Percentiles rank a stretch among this genome's conserved stretches.
Conservation (phyloP, 148 eudicot species). For the Chenopodium album region DNA sequence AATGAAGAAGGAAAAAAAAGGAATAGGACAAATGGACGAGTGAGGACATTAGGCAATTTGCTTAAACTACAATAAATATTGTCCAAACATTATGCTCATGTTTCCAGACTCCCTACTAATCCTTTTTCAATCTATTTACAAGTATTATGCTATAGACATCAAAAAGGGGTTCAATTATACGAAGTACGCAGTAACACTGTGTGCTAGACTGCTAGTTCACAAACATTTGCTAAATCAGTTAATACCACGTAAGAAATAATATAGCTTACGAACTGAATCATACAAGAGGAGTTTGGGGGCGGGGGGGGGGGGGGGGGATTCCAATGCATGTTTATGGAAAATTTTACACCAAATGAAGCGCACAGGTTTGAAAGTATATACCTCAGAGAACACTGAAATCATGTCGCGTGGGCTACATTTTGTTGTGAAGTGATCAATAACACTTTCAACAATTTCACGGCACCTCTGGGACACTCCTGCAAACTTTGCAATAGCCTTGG, state of each 20-base stretch:
- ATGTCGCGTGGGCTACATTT: conserved; percentile 81
- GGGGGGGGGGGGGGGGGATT: not conserved
- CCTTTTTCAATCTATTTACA: not conserved
- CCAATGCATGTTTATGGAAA: not conserved
- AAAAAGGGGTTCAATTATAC: too few species aligned
- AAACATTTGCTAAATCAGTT: not conserved
- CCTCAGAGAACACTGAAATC: conserved; percentile 77
- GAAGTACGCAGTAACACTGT: too few species aligned
- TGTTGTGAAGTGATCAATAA: conserved; percentile 47
- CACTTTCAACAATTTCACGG: conserved; percentile 47
- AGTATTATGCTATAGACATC: not conserved
- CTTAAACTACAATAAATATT: not conserved
- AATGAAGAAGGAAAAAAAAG: not conserved
- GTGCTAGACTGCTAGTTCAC: not conserved
- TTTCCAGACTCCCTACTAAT: not conserved
- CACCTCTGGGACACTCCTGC: conserved; percentile 63
- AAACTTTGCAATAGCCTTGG: conserved; percentile 68
- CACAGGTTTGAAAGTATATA: conserved; percentile 22
- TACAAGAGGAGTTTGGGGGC: too few species aligned
- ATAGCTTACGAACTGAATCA: not conserved
- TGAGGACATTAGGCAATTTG: not conserved
- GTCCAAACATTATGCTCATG: not conserved
- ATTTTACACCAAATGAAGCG: not conserved
- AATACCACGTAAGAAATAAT: not conserved
- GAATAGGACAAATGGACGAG: not conserved